Base-by-base conservation (phyloP, 1,284 basidiomycete species). In the Cronartium ribicola region DNA sequence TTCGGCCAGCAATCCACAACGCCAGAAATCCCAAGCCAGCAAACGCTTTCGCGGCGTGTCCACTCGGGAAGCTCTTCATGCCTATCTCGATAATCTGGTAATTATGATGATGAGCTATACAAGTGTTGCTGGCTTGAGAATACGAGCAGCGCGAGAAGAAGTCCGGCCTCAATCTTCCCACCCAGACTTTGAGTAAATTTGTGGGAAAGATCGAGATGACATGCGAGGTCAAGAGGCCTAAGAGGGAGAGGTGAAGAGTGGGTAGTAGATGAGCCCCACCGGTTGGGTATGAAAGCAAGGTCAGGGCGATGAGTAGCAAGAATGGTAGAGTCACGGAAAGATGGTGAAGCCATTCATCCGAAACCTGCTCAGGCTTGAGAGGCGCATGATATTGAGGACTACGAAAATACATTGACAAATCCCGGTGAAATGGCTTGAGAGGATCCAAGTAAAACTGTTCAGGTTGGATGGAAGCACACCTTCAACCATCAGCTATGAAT, bases 71-170 rank as follows among this genome's bases (percentile, higher is more conserved):
- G 43, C 72, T 74, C 66, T 63, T 74, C 22, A 55, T 66, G 44
- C 72, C 72, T n/a, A 67, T 39, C 44, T 74, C 66, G 43, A 74
- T 67, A n/a, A 74, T 41, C n/a, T 51, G 67, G 8, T 36, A 48
- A 36, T 67, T 74, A 44, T 46, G 65, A 40, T 66, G 59, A 37
- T 67, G 40, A 22, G 72, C 51, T 67, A 66, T 67, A 44, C 72
- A 74, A 46, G 48, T 62, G 36, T 74, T 62, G 17, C 59, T 22
- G 14, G 65, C 57, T 11, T 46, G 39, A 17, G 72, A 74, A 59
- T 74, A 74, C 13, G 57, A 39, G 39, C 72, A 74, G 57, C 72
- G 72, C 36, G 72, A 74, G 44, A 74, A 74, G 22, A 74, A 74
- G 44, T 74, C 72, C 4, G 72, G 72, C 8, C 65, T 51, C 4